Evolutionary conservation across 148 eudicot genomes (phyloP), one percentile per base, ranked within the genome.

Genomic region (Polygonum maritimum): DNA sequence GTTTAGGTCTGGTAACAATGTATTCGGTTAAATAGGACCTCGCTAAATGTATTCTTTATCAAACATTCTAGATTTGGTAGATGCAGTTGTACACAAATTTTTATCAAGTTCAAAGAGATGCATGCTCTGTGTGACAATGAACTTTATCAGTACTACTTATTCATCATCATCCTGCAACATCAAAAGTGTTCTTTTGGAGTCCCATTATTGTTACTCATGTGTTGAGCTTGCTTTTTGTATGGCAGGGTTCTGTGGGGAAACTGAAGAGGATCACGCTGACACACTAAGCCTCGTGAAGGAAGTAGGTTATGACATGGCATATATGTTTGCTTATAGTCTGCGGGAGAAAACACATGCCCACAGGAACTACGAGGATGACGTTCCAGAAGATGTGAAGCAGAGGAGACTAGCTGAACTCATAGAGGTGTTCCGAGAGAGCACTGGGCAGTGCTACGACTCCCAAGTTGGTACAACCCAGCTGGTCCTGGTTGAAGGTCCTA

Each of bases 321-420:
- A 92, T 83, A 88, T 92, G 99, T 96, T 96, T 85, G 99, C 99
- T 60, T 96, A 91, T 80, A 92, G 99, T 88, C 92, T 92, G 99
- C 89, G 99, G 83, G 97, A 96, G 87, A 96, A 92, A 87, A 96
- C 99, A 55, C 99, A 96, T 76, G 99, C 99, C 58, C 97, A 96
- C 77, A 88, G 99, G 60, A 91, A 89, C 73, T 92, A 92, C 60
- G 67, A 48, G 22, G 99, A 96, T 75, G 93, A 92, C 82, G 97
- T 96, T 62, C 93, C 93, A 14, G 93, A 92, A 5, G 85, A 80
- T 7, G 85, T 89, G 72, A 96, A 96, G 75, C 98, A 92, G 81
- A 91, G 97, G 84, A 86, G 99, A 80, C 79, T 95, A 54, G 77
- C 94, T 73, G 94, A 96, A 82, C 92, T 96, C 73, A 96, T 92